These are phyloP conservation scores for Xylaria curta DNA, from an alignment of 495 filamentous ascomycete species.

Conservation along the genomic window DNA sequence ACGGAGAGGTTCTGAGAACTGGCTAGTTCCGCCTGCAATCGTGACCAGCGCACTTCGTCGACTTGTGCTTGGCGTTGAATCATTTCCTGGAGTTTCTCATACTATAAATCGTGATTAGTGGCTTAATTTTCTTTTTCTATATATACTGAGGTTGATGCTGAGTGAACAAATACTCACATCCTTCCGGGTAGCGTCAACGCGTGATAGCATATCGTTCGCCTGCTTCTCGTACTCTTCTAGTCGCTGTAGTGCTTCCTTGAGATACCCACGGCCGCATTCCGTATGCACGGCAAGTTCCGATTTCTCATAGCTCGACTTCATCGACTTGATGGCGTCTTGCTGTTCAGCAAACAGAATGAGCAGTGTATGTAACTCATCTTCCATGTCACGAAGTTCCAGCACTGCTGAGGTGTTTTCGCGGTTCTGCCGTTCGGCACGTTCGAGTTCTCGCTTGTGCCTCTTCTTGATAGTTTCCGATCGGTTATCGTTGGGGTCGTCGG, in stretches of 20 bases:
- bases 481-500: conserved; percentile 54
- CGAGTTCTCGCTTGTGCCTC: conserved; percentile 59
- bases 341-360: conserved; percentile 66
- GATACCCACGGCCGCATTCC: conserved; percentile 48
- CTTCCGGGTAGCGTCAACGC: conserved; percentile 52
- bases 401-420: conserved; percentile 68
- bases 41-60: conserved; percentile 68
- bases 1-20: conserved; percentile 67
- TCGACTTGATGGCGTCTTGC: conserved; percentile 54
- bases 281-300: conserved; percentile 41
- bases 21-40: conserved; percentile 67
- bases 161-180: conserved; percentile 45
- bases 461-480: conserved; percentile 49
- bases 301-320: conserved; percentile 49
- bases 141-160: too few species aligned
- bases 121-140: not conserved
- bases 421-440: conserved; percentile 60
- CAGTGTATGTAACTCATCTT: conserved; percentile 68
- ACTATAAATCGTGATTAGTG: conserved; percentile 42
- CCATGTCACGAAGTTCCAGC: conserved; percentile 69
- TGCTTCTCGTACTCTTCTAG: conserved; percentile 63
- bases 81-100: conserved; percentile 70
- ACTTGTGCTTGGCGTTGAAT: conserved; percentile 73
- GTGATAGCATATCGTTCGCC: conserved; percentile 64
- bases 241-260: conserved; percentile 59